Base-by-base conservation (phyloP, 2,329 filamentous ascomycete genomes). In the Ceratocystis eucalypticola region DNA sequence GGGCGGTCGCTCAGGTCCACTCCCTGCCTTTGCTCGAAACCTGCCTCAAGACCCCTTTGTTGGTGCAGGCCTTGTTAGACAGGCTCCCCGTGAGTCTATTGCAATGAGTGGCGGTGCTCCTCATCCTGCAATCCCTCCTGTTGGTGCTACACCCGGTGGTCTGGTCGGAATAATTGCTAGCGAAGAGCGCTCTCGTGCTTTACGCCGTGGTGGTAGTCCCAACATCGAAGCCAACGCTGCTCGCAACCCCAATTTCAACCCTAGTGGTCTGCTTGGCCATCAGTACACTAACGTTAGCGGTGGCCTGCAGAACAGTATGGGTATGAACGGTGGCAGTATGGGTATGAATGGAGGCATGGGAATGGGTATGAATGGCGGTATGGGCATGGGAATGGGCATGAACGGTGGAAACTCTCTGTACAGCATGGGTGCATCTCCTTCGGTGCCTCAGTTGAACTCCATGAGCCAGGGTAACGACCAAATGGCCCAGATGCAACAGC, bases 141-240 rank as follows among this genome's bases (percentile, higher is more conserved):
- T 65, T 25, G 63, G 66, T 22, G 65, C 33, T n/a, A 62, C 55
- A 12, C 87, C 88, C 0, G 90, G 89, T 53, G 91, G 91, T 10
- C 80, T 96, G 10, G 88, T 96, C 22, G 91, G 91, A 8, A 89
- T 96, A 7, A 96, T 96, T 75, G 89, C 89, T 44, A 88, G 80
- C 64, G 91, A 96, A 75, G 91, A 96, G 74, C 83, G 89, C 61
- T 87, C 88, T 50, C 83, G 87, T 70, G 90, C 90, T 37, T 80
- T 90, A 79, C 82, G 91, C 71, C 81, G 91, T 72, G 90, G 89
- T 44, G 66, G 66, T 30, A 94, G 88, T 71, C 89, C 90, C 2
- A 88, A 88, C 68, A 75, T 84, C 20, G 85, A 88, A 62, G 75
- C 77, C 69, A 74, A 80, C 30, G 63, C 57, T 17, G 62, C 66